Evolutionary conservation across 2,329 filamentous ascomycete species (phyloP).

Genomic region (Aureobasidium sp.): DNA sequence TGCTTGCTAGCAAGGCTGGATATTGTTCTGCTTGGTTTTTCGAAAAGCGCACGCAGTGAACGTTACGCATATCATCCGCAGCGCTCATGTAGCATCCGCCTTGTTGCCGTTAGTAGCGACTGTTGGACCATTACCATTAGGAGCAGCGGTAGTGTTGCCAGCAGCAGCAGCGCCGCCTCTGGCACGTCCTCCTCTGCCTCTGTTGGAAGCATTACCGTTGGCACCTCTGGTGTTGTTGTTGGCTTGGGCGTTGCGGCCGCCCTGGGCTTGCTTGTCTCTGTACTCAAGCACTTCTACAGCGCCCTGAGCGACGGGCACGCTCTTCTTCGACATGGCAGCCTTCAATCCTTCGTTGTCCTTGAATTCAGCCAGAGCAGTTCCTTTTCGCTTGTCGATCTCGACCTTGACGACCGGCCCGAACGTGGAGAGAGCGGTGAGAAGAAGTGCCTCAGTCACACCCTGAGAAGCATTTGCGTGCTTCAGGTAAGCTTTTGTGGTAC

Average conservation of each 20-base stretch:
- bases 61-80: not conserved
- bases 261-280: constrained; percentile 43
- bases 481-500: constrained; percentile 45
- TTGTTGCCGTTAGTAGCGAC: not conserved
- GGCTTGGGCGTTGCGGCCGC: constrained; percentile 14
- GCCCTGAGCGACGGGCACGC: constrained; percentile 73
- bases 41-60: not conserved
- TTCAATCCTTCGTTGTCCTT: constrained; percentile 60
- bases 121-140: not conserved
- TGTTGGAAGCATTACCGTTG: not conserved
- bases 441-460: constrained; percentile 74
- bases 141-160: constrained; percentile 11
- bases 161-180: constrained; percentile 11
- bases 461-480: constrained; percentile 69
- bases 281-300: constrained; percentile 81
- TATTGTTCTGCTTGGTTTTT: not conserved
- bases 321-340: constrained; percentile 74
- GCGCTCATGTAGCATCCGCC: constrained; percentile 6
- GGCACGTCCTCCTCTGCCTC: constrained; percentile 10
- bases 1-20: not conserved
- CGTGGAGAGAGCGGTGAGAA: constrained; percentile 63
- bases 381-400: constrained; percentile 91
- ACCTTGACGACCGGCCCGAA: constrained; percentile 72
- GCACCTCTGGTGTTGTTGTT: constrained; percentile 10
- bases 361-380: constrained; percentile 91